Percentiles rank a stretch among this genome's conserved stretches.
Evolutionary conservation across 2,329 filamentous ascomycete genomes (phyloP).

Genomic region (Celoporthe dispersa): DNA sequence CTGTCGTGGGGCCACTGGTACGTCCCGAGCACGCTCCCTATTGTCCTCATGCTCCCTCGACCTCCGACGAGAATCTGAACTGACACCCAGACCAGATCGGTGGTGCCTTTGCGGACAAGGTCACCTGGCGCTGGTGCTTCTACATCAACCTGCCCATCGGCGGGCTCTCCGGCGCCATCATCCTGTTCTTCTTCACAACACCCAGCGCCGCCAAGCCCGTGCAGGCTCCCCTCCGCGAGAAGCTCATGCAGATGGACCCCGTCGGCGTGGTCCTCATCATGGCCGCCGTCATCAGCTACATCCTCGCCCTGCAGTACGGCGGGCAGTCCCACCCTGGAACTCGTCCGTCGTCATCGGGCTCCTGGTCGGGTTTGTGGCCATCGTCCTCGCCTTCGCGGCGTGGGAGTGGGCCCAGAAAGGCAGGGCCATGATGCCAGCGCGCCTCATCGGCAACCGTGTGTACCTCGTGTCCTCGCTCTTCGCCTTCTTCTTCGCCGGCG

Average conservation of each 20-base stretch:
- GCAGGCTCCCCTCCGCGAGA: slow-evolving; percentile 40
- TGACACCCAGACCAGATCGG: slow-evolving; percentile 24
- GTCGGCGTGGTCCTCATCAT: slow-evolving; percentile 45
- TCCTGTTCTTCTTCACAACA: slow-evolving; percentile 42
- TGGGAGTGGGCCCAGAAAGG: slow-evolving; percentile 46
- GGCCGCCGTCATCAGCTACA: slow-evolving; percentile 42
- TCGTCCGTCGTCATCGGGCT: slow-evolving; percentile 41
- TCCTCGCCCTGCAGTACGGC: slow-evolving; percentile 50
- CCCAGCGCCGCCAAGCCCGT: slow-evolving; percentile 40
- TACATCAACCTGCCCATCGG: slow-evolving; percentile 41
- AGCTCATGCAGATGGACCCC: slow-evolving; percentile 49
- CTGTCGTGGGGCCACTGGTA: slow-evolving; percentile 35
- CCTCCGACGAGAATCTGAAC: too few species aligned
- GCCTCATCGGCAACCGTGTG: slow-evolving; percentile 47
- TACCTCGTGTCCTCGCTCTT: slow-evolving; percentile 49
- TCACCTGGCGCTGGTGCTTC: slow-evolving; percentile 38
- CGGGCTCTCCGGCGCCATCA: slow-evolving; percentile 33
- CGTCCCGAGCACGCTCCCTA: slow-evolving; percentile 11
- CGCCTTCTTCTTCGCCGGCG: slow-evolving; percentile 47
- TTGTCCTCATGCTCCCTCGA: too few species aligned
- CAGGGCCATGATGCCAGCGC: slow-evolving; percentile 54
- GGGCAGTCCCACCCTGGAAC: slow-evolving; percentile 45
- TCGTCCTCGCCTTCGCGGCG: slow-evolving; percentile 37
- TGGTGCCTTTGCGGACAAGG: slow-evolving; percentile 35
- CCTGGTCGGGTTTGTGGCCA: slow-evolving; percentile 37